These are phyloP conservation scores for Cyclotella baltica DNA, from an alignment of 108 stramenopile genomes.

Conservation along the genomic window DNA sequence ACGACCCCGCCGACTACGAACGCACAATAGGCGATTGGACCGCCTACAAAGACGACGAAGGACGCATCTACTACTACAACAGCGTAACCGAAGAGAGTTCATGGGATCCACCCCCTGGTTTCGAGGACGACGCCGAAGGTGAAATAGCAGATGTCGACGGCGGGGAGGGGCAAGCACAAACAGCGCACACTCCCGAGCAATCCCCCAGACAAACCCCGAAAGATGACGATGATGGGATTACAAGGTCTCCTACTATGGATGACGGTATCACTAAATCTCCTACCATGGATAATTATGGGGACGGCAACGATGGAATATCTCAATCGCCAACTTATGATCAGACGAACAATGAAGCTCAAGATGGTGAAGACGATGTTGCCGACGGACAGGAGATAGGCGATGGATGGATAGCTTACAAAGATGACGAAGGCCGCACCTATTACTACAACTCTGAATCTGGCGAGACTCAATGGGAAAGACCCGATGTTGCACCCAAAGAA, in stretches of 20 bases:
- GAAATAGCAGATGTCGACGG: background rate
- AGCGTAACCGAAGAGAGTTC: slow-evolving; percentile 36
- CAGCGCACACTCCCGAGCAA: too few species aligned
- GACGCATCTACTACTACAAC: slow-evolving; percentile 46
- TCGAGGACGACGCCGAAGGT: slow-evolving; percentile 18
- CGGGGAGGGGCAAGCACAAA: background rate
- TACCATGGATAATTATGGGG: background rate
- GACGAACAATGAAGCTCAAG: background rate
- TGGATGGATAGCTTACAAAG: slow-evolving; percentile 63
- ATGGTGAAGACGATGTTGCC: slow-evolving; percentile 16
- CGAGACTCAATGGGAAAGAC: slow-evolving; percentile 81
- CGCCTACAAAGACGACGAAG: slow-evolving; percentile 37
- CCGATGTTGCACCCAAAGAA: slow-evolving; percentile 18
- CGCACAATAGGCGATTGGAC: slow-evolving; percentile 47
- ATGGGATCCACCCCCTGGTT: slow-evolving; percentile 47
- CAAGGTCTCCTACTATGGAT: slow-evolving; percentile 1
- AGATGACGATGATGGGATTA: slow-evolving; percentile 13
- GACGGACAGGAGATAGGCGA: slow-evolving; percentile 39
- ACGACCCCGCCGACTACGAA: background rate
- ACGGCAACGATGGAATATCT: background rate
- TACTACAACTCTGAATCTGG: slow-evolving; percentile 74
- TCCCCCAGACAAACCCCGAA: too few species aligned
- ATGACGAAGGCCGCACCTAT: slow-evolving; percentile 74
- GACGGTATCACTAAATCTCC: background rate
- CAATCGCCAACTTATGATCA: slow-evolving; percentile 14